These are phyloP conservation scores for Backusella liffmaniae DNA, from an alignment of 192 early-diverging fungal genomes.

Conservation along the genomic window DNA sequence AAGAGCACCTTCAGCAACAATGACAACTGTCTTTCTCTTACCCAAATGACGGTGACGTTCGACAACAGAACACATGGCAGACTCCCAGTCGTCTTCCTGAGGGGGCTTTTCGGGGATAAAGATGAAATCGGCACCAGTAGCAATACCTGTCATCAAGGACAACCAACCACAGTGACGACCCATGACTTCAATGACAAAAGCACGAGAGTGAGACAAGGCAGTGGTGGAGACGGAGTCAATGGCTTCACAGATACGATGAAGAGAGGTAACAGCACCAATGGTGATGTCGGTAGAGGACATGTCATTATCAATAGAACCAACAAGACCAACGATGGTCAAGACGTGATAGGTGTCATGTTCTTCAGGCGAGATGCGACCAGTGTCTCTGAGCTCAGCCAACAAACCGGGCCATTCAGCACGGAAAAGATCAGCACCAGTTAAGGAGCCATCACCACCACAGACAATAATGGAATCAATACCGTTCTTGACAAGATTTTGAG, in stretches of 20 bases:
- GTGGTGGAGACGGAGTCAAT: conserved; percentile 93
- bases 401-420: conserved; percentile 89
- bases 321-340: conserved; percentile 94
- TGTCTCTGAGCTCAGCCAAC: conserved; percentile 68
- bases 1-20: conserved; percentile 95
- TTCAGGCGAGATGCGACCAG: conserved; percentile 53
- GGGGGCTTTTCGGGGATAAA: conserved; percentile 96
- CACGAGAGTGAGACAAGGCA: conserved; percentile 91
- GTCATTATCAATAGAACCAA: conserved; percentile 98
- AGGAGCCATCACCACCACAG: conserved; percentile 94
- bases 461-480: conserved; percentile 96
- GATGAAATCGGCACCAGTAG: conserved; percentile 91
- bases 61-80: conserved; percentile 73
- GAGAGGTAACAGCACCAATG: conserved; percentile 90
- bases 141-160: conserved; percentile 82
- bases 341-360: conserved; percentile 60
- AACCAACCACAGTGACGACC: conserved; percentile 98
- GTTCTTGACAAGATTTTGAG: conserved; percentile 81
- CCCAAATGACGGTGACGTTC: conserved; percentile 70
- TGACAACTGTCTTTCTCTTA: conserved; percentile 91
- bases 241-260: conserved; percentile 94
- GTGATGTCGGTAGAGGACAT: conserved; percentile 89
- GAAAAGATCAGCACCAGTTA: conserved; percentile 93
- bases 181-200: conserved; percentile 99
- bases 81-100: conserved; percentile 82